Evolutionary conservation across 176 grass and related monocot species (phyloP).

Genomic region (Oryza coarctata): DNA sequence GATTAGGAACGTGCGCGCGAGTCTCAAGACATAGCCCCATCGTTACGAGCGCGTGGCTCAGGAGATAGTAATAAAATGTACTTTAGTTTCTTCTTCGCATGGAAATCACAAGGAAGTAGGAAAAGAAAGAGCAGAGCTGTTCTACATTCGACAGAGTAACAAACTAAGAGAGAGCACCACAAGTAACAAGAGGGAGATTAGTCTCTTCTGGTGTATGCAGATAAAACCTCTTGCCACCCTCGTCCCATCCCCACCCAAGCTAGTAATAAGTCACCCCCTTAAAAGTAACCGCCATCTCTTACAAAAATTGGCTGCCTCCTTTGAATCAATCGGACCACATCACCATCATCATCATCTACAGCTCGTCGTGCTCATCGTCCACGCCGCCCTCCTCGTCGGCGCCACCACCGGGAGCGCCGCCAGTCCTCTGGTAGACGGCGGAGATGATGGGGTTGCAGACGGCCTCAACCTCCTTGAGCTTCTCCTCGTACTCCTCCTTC

Average conservation of each 20-base stretch:
- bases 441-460: conserved; percentile 70
- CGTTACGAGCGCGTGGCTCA: too few species aligned
- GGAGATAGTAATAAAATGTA: too few species aligned
- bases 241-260: neutral
- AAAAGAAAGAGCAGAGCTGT: too few species aligned
- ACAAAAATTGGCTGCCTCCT: conserved; percentile 40
- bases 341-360: conserved; percentile 32
- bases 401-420: neutral
- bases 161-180: neutral
- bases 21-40: too few species aligned
- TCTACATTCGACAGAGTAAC: neutral
- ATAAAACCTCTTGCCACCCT: neutral
- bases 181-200: neutral
- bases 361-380: conserved; percentile 58
- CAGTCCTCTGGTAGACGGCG: conserved; percentile 63
- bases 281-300: conserved; percentile 24
- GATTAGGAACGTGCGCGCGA: too few species aligned
- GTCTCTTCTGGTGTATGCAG: neutral
- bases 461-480: conserved; percentile 80
- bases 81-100: too few species aligned
- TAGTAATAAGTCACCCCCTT: neutral
- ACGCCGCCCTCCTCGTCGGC: conserved; percentile 1
- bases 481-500: conserved; percentile 75
- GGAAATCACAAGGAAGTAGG: too few species aligned
- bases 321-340: neutral